These are phyloP conservation scores for Lachnum nothofagi DNA, from an alignment of 2,329 filamentous ascomycete genomes.

Conservation along the genomic window DNA sequence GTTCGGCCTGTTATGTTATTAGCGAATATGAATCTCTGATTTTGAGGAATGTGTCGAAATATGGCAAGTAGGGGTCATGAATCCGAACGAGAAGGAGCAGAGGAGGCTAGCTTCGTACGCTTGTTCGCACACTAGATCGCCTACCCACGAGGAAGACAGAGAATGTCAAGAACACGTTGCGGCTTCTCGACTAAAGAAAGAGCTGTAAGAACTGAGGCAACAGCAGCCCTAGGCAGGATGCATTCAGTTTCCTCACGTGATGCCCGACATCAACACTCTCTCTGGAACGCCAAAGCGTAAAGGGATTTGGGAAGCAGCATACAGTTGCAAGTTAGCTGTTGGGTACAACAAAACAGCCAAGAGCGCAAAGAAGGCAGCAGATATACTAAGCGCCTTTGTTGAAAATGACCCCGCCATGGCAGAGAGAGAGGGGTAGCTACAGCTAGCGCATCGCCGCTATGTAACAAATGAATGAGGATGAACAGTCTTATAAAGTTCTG, in stretches of 20 bases:
- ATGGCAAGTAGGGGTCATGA: too few species aligned
- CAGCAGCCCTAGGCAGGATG: too few species aligned
- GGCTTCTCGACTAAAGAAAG: too few species aligned
- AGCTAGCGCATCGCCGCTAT: background rate
- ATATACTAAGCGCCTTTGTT: constrained; percentile 2
- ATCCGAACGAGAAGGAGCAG: too few species aligned
- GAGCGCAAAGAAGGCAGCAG: constrained; percentile 15
- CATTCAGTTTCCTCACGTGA: too few species aligned
- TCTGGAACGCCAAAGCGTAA: background rate
- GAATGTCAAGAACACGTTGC: too few species aligned
- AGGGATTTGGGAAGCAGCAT: constrained; percentile 10
- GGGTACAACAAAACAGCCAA: constrained; percentile 20
- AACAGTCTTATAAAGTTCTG: background rate
- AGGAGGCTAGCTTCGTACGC: too few species aligned
- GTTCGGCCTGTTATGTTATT: background rate
- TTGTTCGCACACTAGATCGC: too few species aligned
- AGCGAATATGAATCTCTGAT: background rate
- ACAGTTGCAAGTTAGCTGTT: constrained; percentile 17
- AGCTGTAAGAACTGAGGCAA: too few species aligned
- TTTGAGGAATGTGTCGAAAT: too few species aligned
- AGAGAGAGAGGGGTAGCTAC: background rate
- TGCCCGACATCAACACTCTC: too few species aligned
- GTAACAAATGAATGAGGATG: background rate
- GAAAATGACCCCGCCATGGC: constrained; percentile 18
- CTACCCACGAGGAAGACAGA: too few species aligned